phyloP scores from a whole-genome alignment of 1,284 basidiomycete genomes.

The Stereum hirsutum region DNA sequence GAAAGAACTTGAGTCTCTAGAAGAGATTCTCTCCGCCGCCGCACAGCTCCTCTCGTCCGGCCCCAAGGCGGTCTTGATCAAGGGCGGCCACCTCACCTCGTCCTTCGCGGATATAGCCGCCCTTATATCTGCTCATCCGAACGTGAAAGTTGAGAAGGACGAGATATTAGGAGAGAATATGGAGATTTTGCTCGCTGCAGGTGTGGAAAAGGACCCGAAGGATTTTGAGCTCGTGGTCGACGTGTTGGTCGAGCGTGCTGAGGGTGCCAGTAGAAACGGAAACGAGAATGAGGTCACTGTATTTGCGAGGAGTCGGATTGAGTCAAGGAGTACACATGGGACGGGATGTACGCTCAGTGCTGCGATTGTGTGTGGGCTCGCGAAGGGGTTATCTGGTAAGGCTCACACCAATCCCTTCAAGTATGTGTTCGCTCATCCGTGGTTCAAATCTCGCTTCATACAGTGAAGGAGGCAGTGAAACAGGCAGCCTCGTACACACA shows the following conservation, averaged over 20 bases:
- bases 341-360: conserved; percentile 91
- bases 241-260: conserved; percentile 44
- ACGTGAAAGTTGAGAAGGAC: conserved; percentile 30
- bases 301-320: conserved; percentile 61
- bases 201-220: conserved; percentile 12
- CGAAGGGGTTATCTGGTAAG: conserved; percentile 41
- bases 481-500: conserved; percentile 69
- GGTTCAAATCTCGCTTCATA: too few relatives aligned
- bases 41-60: conserved; percentile 41
- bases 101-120: conserved; percentile 33
- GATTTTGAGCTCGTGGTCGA: conserved; percentile 60
- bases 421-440: too few relatives aligned
- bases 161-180: conserved; percentile 43
- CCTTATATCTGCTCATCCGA: conserved; percentile 18
- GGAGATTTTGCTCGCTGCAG: conserved; percentile 39
- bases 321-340: conserved; percentile 79
- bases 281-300: too few relatives aligned
- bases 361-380: conserved; percentile 68
- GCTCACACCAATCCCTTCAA: conserved; percentile 6
- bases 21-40: conserved; percentile 61
- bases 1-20: conserved; percentile 35
- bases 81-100: conserved; percentile 75
- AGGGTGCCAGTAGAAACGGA: too few relatives aligned
- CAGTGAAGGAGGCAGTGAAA: conserved; percentile 51
- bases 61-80: conserved; percentile 63